A percentile compares a stretch with the other conserved stretches of the same genome.
phyloP scores from a whole-genome alignment of 2,329 filamentous ascomycete species.

The Scortechinia acanthostroma region DNA sequence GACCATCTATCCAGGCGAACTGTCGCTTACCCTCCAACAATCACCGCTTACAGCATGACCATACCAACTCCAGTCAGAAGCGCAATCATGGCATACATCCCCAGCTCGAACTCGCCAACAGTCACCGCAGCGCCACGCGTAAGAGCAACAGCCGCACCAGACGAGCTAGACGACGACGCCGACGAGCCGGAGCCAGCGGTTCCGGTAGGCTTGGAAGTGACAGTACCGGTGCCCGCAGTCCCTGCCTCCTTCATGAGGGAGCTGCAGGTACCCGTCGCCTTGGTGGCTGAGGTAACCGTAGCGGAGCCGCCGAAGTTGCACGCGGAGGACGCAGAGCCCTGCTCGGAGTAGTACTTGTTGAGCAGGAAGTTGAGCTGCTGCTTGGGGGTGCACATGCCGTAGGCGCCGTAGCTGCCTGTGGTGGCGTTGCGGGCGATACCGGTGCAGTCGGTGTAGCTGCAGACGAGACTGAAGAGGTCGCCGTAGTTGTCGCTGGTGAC shows the following conservation, averaged over 20 bases:
- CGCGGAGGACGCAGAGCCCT: slow-evolving; percentile 20
- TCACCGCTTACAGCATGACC: slow-evolving; percentile 36
- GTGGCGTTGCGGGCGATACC: slow-evolving; percentile 27
- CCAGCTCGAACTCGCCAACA: slow-evolving; percentile 27
- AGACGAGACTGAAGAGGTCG: slow-evolving; percentile 45
- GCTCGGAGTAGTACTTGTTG: slow-evolving; percentile 30
- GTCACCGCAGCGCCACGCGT: background rate
- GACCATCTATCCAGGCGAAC: background rate
- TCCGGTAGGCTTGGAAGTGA: slow-evolving; percentile 23
- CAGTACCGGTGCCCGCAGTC: slow-evolving; percentile 14
- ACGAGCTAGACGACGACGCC: slow-evolving; percentile 13
- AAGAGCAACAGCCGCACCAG: background rate
- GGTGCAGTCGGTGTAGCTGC: slow-evolving; percentile 27
- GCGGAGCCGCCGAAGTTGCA: slow-evolving; percentile 32
- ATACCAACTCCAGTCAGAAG: slow-evolving; percentile 31
- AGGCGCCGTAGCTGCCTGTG: slow-evolving; percentile 31
- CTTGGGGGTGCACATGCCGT: slow-evolving; percentile 30
- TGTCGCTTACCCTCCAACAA: background rate
- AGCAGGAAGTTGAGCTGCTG: slow-evolving; percentile 32
- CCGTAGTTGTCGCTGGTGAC: slow-evolving; percentile 36
- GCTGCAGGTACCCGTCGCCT: slow-evolving; percentile 23
- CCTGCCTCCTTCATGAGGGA: slow-evolving; percentile 27
- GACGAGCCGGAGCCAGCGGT: slow-evolving; percentile 20
- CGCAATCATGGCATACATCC: slow-evolving; percentile 30
- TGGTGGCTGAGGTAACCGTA: slow-evolving; percentile 11